A percentile compares a stretch with the other conserved stretches of the same genome.
Conservation (phyloP, 495 filamentous ascomycete species). For the Podospora comata region DNA sequence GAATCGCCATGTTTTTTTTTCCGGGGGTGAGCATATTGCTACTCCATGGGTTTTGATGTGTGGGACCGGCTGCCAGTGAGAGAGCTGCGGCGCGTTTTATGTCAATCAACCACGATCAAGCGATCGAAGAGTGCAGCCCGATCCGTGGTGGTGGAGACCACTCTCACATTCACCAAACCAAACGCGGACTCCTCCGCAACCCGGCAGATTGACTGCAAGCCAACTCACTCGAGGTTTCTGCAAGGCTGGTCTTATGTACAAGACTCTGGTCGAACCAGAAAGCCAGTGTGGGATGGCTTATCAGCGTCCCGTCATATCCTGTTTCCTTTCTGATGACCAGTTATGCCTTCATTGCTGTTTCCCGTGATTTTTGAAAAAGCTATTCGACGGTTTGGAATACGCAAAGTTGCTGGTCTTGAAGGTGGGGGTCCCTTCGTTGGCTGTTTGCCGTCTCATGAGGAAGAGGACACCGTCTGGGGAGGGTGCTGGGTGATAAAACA, state of each 20-base stretch:
- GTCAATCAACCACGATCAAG: conserved; percentile 22
- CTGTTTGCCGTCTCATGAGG: neutral
- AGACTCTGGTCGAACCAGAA: neutral
- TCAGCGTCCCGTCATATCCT: neutral
- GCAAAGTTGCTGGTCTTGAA: neutral
- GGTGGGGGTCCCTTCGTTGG: neutral
- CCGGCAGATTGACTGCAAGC: neutral
- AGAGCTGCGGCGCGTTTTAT: conserved; percentile 19
- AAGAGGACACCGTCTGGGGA: neutral
- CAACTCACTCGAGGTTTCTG: neutral
- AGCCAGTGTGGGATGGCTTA: neutral
- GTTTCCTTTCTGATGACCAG: neutral
- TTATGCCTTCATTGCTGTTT: neutral
- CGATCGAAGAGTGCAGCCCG: conserved; percentile 16
- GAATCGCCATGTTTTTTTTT: conserved; percentile 17
- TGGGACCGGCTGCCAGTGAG: conserved; percentile 24
- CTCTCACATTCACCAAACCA: neutral
- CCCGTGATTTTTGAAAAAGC: neutral
- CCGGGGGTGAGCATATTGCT: conserved; percentile 16
- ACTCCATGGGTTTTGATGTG: conserved; percentile 19
- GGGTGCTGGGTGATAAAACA: neutral
- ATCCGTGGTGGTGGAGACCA: conserved; percentile 4
- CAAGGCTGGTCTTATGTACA: neutral
- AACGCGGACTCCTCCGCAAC: neutral
- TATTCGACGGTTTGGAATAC: neutral